phyloP scores from a whole-genome alignment of 1,284 basidiomycete species.

The Microbotryum violaceum region DNA sequence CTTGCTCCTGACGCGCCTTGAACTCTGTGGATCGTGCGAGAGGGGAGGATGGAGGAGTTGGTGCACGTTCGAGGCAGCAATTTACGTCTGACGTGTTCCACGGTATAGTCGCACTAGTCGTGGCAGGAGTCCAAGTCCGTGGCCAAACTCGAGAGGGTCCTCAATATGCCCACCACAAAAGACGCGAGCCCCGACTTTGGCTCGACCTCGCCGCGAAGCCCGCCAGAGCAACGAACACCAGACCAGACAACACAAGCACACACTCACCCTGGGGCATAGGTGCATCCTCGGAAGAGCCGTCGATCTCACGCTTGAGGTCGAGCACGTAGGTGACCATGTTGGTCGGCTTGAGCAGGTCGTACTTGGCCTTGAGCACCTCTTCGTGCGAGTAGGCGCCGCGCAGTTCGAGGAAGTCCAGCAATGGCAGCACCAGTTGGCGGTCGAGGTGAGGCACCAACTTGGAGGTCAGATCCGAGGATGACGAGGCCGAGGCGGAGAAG shows the following conservation, averaged over 20 bases:
- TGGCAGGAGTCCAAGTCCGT: no score
- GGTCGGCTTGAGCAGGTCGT: constrained; percentile 93
- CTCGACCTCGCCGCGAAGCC: no score
- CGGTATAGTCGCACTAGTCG: no score
- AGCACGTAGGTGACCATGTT: constrained; percentile 83
- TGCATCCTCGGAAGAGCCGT: constrained; percentile 29
- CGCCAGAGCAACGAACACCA: not conserved
- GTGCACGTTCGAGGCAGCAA: not conserved
- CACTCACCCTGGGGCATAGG: constrained; percentile 54
- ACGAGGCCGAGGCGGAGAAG: no score
- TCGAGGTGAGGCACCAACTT: constrained; percentile 70
- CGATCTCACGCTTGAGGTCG: constrained; percentile 34
- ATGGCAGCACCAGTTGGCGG: constrained; percentile 84
- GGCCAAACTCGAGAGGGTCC: no score
- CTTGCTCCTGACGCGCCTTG: constrained; percentile 67
- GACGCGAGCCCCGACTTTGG: no score
- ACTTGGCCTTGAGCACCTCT: constrained; percentile 76
- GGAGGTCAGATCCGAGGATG: no score
- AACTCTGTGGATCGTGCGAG: constrained; percentile 55
- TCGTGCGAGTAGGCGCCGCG: constrained; percentile 62
- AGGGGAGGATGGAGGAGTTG: not conserved
- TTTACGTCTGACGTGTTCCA: no score
- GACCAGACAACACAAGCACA: not conserved
- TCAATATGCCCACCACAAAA: no score
- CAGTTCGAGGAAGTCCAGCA: constrained; percentile 77